Base-by-base conservation (phyloP, 495 filamentous ascomycete species). In the Jackrogersella multiformis region DNA sequence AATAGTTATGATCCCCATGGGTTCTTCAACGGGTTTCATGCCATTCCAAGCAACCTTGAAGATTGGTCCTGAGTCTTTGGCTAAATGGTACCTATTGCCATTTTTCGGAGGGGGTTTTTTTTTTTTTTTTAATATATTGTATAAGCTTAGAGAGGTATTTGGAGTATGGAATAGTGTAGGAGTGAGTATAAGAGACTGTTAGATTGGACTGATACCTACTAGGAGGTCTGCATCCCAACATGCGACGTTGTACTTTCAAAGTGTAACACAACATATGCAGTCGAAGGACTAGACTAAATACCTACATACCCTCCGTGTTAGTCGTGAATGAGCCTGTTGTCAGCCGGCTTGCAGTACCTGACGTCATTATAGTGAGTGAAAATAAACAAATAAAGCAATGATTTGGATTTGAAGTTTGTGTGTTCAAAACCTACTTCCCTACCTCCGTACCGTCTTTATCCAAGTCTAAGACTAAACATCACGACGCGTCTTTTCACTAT, bases 1-100 rank as follows among this genome's bases (percentile, higher is more conserved):
- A 69, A 64, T 20, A 62, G 59, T 45, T 80, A 73, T 49, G 80
- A 80, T 60, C 79, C 76, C 3, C 41, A 69, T 10, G 35, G 35
- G n/a, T 38, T 38, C 35, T 38, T 38, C 12, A 38, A 38, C 10
- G 35, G 35, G 35, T 4, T 38, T 15, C 35, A 38, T 15, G 35
- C 35, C 3, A 15, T 38, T 12, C 10, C 35, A 5, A 38, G n/a
- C 35, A 38, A 38, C 10, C 35, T 38, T 38, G 9, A 3, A 38
- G 35, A 38, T 38, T 38, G 35, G 35, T 38, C 35, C n/a, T 38
- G 35, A 38, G 35, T 38, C 35, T 38, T 38, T 38, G 35, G 35
- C 35, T 38, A 9, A 38, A 38, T 38, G 10, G 10, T 38, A 38
- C 4, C 35, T 38, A 38, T 38, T 38, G 12, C 12, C 35, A 38